phyloP scores from a whole-genome alignment of 2,329 filamentous ascomycete genomes.

The Colletotrichum australisinense region DNA sequence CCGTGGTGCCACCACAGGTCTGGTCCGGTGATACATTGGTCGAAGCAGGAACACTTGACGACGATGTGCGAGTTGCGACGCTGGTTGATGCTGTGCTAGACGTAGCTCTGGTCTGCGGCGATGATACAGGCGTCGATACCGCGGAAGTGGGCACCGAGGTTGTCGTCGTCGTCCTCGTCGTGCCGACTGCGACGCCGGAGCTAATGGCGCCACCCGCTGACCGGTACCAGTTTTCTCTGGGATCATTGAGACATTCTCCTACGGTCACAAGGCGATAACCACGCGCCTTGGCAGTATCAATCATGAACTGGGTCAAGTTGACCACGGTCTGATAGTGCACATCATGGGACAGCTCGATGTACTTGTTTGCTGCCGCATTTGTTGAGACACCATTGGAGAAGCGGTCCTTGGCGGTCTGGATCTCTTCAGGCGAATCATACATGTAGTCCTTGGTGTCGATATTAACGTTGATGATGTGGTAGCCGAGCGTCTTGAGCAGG shows the following conservation, averaged over 20 bases:
- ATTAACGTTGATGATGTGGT: slow-evolving; percentile 68
- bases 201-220: slow-evolving; percentile 34
- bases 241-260: slow-evolving; percentile 67
- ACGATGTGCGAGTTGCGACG: neutral
- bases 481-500: slow-evolving; percentile 54
- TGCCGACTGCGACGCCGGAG: slow-evolving; percentile 22
- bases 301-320: slow-evolving; percentile 53
- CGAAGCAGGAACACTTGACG: neutral
- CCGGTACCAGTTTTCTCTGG: slow-evolving; percentile 65
- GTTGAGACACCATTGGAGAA: slow-evolving; percentile 51
- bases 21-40: slow-evolving; percentile 47
- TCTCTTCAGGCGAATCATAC: slow-evolving; percentile 57
- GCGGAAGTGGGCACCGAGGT: neutral
- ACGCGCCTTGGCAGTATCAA: slow-evolving; percentile 50
- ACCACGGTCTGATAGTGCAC: slow-evolving; percentile 49
- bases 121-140: neutral
- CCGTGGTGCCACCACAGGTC: slow-evolving; percentile 48
- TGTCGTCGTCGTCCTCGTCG: slow-evolving; percentile 29
- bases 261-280: slow-evolving; percentile 64
- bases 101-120: neutral
- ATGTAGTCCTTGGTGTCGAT: slow-evolving; percentile 73
- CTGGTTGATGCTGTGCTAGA: neutral
- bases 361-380: slow-evolving; percentile 44
- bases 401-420: slow-evolving; percentile 55
- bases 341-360: slow-evolving; percentile 58